A percentile compares a stretch with the other conserved stretches of the same genome.
phyloP scores from a whole-genome alignment of 352 stramenopile species.

The Lagenidium giganteum region DNA sequence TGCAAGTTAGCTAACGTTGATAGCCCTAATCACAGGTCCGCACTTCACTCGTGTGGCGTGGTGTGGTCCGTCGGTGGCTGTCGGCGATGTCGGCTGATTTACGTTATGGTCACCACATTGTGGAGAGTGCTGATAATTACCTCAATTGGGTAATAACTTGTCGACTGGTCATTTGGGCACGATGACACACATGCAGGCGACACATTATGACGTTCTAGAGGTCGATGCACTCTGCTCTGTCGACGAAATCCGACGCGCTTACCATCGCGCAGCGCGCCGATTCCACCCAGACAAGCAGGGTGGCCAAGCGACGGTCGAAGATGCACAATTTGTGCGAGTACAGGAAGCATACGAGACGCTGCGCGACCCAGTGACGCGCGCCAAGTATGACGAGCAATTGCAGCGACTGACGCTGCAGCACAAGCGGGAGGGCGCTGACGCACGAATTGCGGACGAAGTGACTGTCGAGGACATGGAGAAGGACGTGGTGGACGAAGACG shows the following conservation, averaged over 20 bases:
- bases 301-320: not conserved
- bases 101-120: too few species aligned
- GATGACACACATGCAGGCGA: too few species aligned
- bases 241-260: constrained; percentile 67
- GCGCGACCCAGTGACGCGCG: constrained; percentile 29
- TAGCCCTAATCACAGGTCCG: too few species aligned
- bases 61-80: too few species aligned
- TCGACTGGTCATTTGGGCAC: too few species aligned
- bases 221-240: constrained; percentile 30
- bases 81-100: too few species aligned
- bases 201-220: constrained; percentile 55
- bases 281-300: constrained; percentile 65
- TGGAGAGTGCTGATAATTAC: too few species aligned
- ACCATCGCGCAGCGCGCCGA: constrained; percentile 51
- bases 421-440: constrained; percentile 33
- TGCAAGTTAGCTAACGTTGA: too few species aligned
- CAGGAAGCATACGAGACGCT: constrained; percentile 73
- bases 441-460: constrained; percentile 72
- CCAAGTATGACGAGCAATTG: constrained; percentile 51
- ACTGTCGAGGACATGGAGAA: constrained; percentile 33
- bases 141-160: too few species aligned
- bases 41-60: too few species aligned
- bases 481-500: constrained; percentile 25
- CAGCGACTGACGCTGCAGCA: constrained; percentile 23
- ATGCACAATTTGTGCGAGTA: constrained; percentile 37